A percentile compares a stretch with the other conserved stretches of the same genome.
These are phyloP conservation scores for Prunus kanzakura DNA, from an alignment of 306 rosid species.

Conservation along the genomic window DNA sequence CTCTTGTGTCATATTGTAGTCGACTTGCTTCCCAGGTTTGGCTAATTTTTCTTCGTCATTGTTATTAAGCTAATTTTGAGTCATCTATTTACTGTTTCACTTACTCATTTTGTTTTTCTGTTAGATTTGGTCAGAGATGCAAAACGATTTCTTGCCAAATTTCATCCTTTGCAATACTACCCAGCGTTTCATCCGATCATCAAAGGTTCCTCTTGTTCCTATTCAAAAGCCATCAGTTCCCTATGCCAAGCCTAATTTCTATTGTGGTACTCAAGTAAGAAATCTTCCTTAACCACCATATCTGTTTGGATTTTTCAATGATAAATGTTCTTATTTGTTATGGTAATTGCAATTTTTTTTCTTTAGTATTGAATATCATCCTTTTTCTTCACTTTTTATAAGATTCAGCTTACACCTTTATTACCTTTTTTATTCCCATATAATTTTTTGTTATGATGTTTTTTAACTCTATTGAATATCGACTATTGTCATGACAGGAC, in stretches of 20 bases:
- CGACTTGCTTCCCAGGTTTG: conserved; percentile 93
- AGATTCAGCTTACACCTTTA: neutral
- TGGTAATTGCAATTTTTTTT: conserved; percentile 11
- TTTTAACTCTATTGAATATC: neutral
- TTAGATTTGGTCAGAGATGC: conserved; percentile 99
- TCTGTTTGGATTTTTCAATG: neutral
- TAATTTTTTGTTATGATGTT: neutral
- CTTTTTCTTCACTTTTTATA: neutral
- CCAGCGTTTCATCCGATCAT: conserved; percentile 85
- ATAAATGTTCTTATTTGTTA: neutral
- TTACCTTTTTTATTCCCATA: neutral
- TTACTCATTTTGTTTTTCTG: conserved; percentile 32
- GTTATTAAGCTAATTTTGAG: conserved; percentile 12
- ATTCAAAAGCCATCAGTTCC: conserved; percentile 98
- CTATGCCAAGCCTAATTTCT: conserved; percentile 86
- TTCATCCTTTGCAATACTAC: conserved; percentile 94
- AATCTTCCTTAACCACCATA: conserved; percentile 7
- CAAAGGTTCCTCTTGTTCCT: conserved; percentile 58
- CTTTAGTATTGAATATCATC: conserved; percentile 1
- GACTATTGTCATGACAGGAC: conserved; percentile 46
- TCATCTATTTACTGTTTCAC: conserved; percentile 16
- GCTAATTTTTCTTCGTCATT: conserved; percentile 20
- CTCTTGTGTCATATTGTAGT: conserved; percentile 94
- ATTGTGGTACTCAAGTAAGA: conserved; percentile 88
- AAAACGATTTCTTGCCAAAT: conserved; percentile 85